Base-by-base conservation (phyloP, 1,284 basidiomycete species). In the Ceratobasidium papillatum region DNA sequence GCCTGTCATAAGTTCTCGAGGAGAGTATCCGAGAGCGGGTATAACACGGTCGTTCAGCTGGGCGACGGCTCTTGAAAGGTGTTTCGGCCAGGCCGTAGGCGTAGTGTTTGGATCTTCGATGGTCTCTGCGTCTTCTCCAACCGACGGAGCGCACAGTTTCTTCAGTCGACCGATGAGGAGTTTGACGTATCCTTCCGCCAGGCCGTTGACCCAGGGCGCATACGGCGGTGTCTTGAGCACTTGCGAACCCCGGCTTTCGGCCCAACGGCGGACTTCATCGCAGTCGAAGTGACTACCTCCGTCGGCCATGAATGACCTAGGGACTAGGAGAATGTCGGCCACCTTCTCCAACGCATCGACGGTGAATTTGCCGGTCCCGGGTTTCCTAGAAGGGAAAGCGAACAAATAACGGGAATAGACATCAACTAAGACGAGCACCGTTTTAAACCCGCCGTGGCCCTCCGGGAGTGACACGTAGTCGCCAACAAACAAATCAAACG, bases 171-270 rank as follows among this genome's bases (percentile, higher is more conserved):
- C 75, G 0, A 84, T 74, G 1, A 86, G 66, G 54, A 59, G 27
- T n/a, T 78, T 77, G 61, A 85, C 85, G 0, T 78, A 75, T 5
- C 80, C 80, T 59, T 84, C 81, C 0, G 83, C 77, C 0, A 85
- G 78, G 0, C 84, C 80, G 36, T 83, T 84, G 8, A 84, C 74
- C 82, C 83, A 84, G 0, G 84, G 82, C 4, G 84, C 80, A 73
- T 85, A 86, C 17, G 82, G 81, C 0, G 83, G 73, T 0, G 79
- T 76, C 0, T 81, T 71, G 0, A 81, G 76, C 1, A 77, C 74
- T 7, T 79, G 74, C 1, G 78, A 78, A 0, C 77, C 76, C n/a
- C 79, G 66, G 14, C 75, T 54, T 8, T 77, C 65, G 64, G 83
- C 85, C 56, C 79, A 81, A 1, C 75, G 77, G 0, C 52, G 8